Conservation (phyloP, 805 yeast genomes). For the Myxozyma neotropica region DNA sequence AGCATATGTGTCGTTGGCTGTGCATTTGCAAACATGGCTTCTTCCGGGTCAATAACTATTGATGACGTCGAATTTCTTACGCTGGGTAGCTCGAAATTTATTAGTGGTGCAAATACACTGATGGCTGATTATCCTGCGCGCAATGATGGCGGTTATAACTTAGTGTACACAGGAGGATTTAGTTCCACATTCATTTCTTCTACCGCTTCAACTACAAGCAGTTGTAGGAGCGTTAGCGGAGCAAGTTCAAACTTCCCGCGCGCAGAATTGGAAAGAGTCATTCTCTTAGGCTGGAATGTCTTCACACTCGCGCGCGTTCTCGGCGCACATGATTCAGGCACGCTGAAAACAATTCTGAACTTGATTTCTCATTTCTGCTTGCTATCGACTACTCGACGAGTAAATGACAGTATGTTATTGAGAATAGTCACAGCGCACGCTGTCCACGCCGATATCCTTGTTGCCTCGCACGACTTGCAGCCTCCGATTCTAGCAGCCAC, state of each 20-base stretch:
- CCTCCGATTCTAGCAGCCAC: slow-evolving; percentile 12
- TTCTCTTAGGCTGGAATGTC: slow-evolving; percentile 25
- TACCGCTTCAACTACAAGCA: neutral
- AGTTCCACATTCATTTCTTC: neutral
- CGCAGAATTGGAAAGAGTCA: slow-evolving; percentile 16
- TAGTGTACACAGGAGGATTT: neutral
- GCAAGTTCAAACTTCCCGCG: neutral
- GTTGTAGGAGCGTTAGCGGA: too few relatives aligned
- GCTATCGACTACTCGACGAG: neutral
- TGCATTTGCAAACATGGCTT: slow-evolving; percentile 2
- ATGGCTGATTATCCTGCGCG: neutral
- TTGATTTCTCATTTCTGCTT: slow-evolving; percentile 13
- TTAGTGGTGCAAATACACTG: neutral
- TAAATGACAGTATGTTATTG: neutral
- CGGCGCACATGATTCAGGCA: neutral
- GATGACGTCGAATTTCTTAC: slow-evolving; percentile 3
- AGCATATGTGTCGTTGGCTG: slow-evolving; percentile 14
- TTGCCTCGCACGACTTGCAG: slow-evolving; percentile 1
- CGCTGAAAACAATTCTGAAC: slow-evolving; percentile 11
- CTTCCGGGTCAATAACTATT: neutral
- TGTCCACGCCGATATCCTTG: slow-evolving; percentile 19
- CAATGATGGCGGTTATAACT: neutral
- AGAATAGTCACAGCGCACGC: slow-evolving; percentile 13
- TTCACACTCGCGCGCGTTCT: slow-evolving; percentile 13
- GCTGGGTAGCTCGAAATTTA: neutral